Evolutionary conservation across 2,329 filamentous ascomycete genomes (phyloP).

Genomic region (Hypomyces rosellus): DNA sequence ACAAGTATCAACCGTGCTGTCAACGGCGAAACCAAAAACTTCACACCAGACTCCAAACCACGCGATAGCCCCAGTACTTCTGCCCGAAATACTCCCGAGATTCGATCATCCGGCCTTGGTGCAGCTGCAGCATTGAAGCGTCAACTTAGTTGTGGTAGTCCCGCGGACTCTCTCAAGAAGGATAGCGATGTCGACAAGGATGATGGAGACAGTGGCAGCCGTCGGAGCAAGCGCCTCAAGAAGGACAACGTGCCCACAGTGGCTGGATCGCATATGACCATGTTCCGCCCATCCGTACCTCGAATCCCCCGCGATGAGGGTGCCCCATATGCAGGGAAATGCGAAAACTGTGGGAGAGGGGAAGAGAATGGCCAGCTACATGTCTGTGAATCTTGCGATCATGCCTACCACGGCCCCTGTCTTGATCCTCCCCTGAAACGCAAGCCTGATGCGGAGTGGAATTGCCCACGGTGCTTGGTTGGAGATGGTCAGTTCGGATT

Average conservation of each 20-base stretch:
- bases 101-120: slow-evolving; percentile 48
- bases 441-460: slow-evolving; percentile 84
- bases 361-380: slow-evolving; percentile 67
- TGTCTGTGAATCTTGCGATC: slow-evolving; percentile 86
- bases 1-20: slow-evolving; percentile 57
- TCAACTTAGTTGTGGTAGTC: slow-evolving; percentile 58
- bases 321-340: slow-evolving; percentile 54
- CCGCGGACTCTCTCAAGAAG: slow-evolving; percentile 40
- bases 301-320: slow-evolving; percentile 53
- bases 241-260: slow-evolving; percentile 77
- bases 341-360: slow-evolving; percentile 77
- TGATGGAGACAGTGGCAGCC: slow-evolving; percentile 60
- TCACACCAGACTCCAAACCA: slow-evolving; percentile 54
- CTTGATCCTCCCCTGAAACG: slow-evolving; percentile 77
- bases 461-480: slow-evolving; percentile 89
- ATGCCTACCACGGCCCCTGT: slow-evolving; percentile 79
- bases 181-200: slow-evolving; percentile 45
- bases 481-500: slow-evolving; percentile 97
- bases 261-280: slow-evolving; percentile 93
- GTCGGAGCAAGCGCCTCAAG: slow-evolving; percentile 88
- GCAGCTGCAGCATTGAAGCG: slow-evolving; percentile 66
- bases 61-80: slow-evolving; percentile 57
- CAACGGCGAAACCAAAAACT: slow-evolving; percentile 46
- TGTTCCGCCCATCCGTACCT: slow-evolving; percentile 76
- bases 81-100: slow-evolving; percentile 59